Base-by-base conservation (phyloP, 192 early-diverging fungal species). In the Backusella tarrabulga region DNA sequence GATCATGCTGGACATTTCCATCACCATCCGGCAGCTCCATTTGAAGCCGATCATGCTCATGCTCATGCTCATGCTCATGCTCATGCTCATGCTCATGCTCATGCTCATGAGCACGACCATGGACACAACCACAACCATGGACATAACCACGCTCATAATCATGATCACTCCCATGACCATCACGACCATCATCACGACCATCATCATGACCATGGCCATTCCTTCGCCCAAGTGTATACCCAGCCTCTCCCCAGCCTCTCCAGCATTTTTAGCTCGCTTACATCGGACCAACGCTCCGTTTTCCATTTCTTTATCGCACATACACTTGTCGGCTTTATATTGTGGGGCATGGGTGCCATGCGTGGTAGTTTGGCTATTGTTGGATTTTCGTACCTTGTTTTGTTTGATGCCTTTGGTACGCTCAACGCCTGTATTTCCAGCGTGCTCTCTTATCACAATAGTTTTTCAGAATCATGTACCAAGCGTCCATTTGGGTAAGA, bases 361-460 rank as follows among this genome's bases (percentile, higher is more conserved):
- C 56, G 76, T 15, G 84, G 82, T 60, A 86, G 80, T 46, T 74
- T 90, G 83, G 87, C 89, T 3, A 77, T 86, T 21, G 81, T 83
- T 15, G 87, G 85, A 19, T 80, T 86, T 34, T 74, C 83, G 4
- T 90, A 88, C 35, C 63, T 90, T 21, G 76, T 87, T 15, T 73
- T 88, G 36, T 90, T 90, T 77, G 89, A 90, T 77, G 85, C 87
- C 4, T 79, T 90, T 73, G 89, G 89, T 7, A 76, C 88, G 3
- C 56, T 90, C 1, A 86, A 85, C 36, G 81, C 76, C 3, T 88
- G 87, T 81, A 72, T 85, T 7, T 88, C 89, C n/a, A 85, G 80
- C 32, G 84, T 90, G 34, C 67, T 90, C 19, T 70, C 71, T 15
- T 78, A 81, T 4, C 76, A 87, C 40, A 40, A 74, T 54, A 83